Percentiles rank a stretch among this genome's conserved stretches.
phyloP scores from a whole-genome alignment of 169 alveolate species.

The Ichthyophthirius multifiliis region DNA sequence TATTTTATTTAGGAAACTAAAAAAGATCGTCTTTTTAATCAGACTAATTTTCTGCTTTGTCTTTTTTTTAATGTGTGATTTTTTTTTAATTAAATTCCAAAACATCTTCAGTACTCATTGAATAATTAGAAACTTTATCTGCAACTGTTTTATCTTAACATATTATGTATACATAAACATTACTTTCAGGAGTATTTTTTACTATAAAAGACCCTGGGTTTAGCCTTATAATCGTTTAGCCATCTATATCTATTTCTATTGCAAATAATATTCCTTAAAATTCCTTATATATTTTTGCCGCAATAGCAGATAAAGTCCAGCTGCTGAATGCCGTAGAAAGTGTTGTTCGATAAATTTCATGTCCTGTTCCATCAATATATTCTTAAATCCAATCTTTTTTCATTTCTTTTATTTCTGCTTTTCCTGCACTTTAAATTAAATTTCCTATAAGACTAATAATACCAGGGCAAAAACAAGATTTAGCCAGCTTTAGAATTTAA shows the following conservation, averaged over 20 bases:
- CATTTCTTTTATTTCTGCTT: slow-evolving; percentile 43
- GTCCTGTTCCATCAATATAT: slow-evolving; percentile 80
- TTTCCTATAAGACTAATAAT: slow-evolving; percentile 75
- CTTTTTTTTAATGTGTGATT: slow-evolving; percentile 3
- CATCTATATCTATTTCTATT: slow-evolving; percentile 72
- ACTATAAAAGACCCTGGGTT: slow-evolving; percentile 79
- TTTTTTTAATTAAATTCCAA: neutral
- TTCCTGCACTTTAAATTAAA: slow-evolving; percentile 73
- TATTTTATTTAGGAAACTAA: neutral
- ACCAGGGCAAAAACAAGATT: slow-evolving; percentile 85
- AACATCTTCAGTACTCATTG: slow-evolving; percentile 63
- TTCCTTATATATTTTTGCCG: slow-evolving; percentile 68
- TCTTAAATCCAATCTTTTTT: slow-evolving; percentile 76
- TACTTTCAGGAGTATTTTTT: slow-evolving; percentile 56
- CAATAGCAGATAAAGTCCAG: slow-evolving; percentile 72
- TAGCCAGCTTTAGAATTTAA: slow-evolving; percentile 43
- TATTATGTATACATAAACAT: slow-evolving; percentile 76
- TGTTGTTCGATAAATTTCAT: slow-evolving; percentile 80
- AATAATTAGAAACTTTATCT: slow-evolving; percentile 70
- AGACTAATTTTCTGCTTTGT: neutral
- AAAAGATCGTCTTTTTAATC: neutral
- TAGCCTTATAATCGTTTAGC: slow-evolving; percentile 70
- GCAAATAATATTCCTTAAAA: slow-evolving; percentile 81
- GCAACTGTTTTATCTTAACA: slow-evolving; percentile 83
- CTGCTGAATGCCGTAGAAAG: slow-evolving; percentile 64